Conservation (phyloP, 345 rosid species). For the Populus pruinosa region DNA sequence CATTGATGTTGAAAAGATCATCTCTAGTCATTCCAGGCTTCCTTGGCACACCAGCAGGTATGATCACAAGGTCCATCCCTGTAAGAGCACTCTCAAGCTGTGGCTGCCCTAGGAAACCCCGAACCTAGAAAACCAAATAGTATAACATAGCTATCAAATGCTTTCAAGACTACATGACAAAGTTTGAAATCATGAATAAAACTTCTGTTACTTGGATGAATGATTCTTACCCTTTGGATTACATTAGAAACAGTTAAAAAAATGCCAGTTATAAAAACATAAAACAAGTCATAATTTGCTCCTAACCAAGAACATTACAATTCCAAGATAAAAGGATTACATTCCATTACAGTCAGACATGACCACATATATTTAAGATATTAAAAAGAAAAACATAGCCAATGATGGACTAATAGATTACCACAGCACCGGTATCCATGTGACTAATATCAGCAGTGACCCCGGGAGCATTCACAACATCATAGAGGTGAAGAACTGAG, state of each 20-base stretch:
- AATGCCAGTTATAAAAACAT: too few relatives aligned
- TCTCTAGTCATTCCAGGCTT: conserved; percentile 83
- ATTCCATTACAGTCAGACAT: not conserved
- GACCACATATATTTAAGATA: too few relatives aligned
- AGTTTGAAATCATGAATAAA: not conserved
- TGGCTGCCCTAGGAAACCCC: conserved; percentile 28
- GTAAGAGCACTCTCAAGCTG: conserved; percentile 36
- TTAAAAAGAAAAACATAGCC: not conserved
- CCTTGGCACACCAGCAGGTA: conserved; percentile 77
- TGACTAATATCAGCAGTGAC: conserved; percentile 36
- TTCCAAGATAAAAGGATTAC: not conserved
- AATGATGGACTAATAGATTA: not conserved
- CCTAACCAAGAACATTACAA: not conserved
- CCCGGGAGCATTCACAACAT: conserved; percentile 30
- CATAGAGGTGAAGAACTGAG: conserved; percentile 39
- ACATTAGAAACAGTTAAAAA: too few relatives aligned
- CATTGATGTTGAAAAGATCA: conserved; percentile 66
- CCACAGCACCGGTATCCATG: conserved; percentile 34
- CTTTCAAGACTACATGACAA: not conserved
- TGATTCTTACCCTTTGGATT: not conserved
- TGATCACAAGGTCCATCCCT: conserved; percentile 60
- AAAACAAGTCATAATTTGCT: too few relatives aligned
- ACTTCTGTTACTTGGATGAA: not conserved
- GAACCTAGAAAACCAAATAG: conserved; percentile 13
- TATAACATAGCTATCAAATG: not conserved